Evolutionary conservation across 2,329 filamentous ascomycete genomes (phyloP).

Genomic region (Orbilia blumenaviensis): DNA sequence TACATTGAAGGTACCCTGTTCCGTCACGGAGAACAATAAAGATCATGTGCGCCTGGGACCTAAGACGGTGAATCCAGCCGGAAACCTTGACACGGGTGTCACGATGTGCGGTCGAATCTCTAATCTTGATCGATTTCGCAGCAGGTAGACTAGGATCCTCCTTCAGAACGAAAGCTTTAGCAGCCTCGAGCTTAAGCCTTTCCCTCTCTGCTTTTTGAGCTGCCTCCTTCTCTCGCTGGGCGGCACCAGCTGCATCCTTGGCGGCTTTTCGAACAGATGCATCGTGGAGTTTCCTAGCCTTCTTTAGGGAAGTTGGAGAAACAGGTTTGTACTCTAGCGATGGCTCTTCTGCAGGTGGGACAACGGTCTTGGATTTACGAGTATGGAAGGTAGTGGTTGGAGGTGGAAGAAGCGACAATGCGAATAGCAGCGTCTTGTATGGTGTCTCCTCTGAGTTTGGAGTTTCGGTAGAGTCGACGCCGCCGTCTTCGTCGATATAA

Average conservation of each 20-base stretch:
- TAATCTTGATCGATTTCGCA: constrained; percentile 74
- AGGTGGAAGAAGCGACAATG: constrained; percentile 69
- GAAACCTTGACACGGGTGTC: constrained; percentile 81
- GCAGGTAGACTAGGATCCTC: constrained; percentile 76
- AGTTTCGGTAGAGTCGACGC: constrained; percentile 73
- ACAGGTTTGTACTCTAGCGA: constrained; percentile 72
- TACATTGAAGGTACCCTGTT: constrained; percentile 83
- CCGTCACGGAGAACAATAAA: constrained; percentile 89
- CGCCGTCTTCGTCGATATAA: constrained; percentile 83
- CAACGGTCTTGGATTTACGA: constrained; percentile 56
- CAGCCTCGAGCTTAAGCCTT: constrained; percentile 78
- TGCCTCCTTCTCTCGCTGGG: constrained; percentile 79
- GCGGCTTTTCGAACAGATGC: constrained; percentile 70
- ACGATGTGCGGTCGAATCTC: constrained; percentile 68
- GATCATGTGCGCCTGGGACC: constrained; percentile 82
- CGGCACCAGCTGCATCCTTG: constrained; percentile 80
- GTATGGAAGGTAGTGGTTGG: constrained; percentile 55
- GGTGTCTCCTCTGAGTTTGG: constrained; percentile 76
- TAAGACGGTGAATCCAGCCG: constrained; percentile 82
- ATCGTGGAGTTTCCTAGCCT: constrained; percentile 70
- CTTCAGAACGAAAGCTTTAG: constrained; percentile 76
- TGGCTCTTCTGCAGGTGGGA: constrained; percentile 67
- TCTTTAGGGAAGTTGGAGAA: constrained; percentile 76
- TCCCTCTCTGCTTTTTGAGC: constrained; percentile 79
- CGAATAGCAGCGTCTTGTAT: constrained; percentile 82